These are phyloP conservation scores for Talaromyces proteolyticus DNA, from an alignment of 495 filamentous ascomycete genomes.

Conservation along the genomic window DNA sequence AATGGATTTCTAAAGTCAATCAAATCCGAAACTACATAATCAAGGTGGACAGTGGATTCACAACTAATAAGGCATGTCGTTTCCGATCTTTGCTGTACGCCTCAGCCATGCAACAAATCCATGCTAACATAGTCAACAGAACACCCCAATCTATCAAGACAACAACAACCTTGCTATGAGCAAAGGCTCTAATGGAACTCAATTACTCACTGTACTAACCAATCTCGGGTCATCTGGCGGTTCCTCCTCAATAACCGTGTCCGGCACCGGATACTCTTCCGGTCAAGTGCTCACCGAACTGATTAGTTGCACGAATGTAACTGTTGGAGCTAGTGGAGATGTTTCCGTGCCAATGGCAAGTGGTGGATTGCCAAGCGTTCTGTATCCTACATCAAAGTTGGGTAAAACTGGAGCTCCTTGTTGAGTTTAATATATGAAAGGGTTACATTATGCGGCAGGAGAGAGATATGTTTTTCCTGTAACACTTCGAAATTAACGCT, in stretches of 20 bases:
- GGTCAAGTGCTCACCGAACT: slow-evolving; percentile 36
- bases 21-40: slow-evolving; percentile 54
- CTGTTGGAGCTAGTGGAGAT: slow-evolving; percentile 24
- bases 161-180: slow-evolving; percentile 53
- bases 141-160: slow-evolving; percentile 51
- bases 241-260: slow-evolving; percentile 40
- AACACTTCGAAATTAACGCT: too few relatives aligned
- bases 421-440: neutral
- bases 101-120: neutral
- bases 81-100: neutral
- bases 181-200: slow-evolving; percentile 50
- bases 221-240: slow-evolving; percentile 47
- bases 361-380: slow-evolving; percentile 20
- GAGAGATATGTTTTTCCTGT: too few relatives aligned
- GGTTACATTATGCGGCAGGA: too few relatives aligned
- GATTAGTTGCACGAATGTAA: slow-evolving; percentile 33
- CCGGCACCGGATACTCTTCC: slow-evolving; percentile 28
- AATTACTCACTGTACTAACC: slow-evolving; percentile 55
- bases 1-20: slow-evolving; percentile 52
- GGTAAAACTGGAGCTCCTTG: neutral
- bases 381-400: slow-evolving; percentile 13
- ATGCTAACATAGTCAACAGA: slow-evolving; percentile 20
- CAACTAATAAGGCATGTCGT: slow-evolving; percentile 38
- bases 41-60: slow-evolving; percentile 32
- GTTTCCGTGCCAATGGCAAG: slow-evolving; percentile 28